These are phyloP conservation scores for Dillenia suffruticosa DNA, from an alignment of 164 flowering plant species.

Conservation along the genomic window DNA sequence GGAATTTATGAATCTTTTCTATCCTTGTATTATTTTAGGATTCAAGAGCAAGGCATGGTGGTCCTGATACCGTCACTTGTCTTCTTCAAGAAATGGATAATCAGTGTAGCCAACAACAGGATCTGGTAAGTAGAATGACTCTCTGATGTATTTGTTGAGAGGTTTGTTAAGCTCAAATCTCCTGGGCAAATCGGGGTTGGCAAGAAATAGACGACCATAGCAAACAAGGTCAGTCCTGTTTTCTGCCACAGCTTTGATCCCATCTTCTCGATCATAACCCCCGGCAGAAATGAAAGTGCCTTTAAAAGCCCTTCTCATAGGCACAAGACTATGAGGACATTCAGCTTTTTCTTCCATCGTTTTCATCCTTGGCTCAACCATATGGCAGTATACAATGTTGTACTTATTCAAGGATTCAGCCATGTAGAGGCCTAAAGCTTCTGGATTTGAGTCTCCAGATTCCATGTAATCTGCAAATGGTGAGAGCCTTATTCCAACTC, in stretches of 20 bases:
- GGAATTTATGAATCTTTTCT: no score
- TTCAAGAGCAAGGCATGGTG: no score
- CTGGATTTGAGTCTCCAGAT: constrained; percentile 3
- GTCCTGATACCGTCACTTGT: no score
- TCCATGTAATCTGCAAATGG: constrained; percentile 5
- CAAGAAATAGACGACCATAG: neutral
- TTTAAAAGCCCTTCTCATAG: constrained; percentile 4
- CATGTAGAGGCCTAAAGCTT: constrained; percentile 6
- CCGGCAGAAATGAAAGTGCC: constrained; percentile 3
- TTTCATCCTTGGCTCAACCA: neutral
- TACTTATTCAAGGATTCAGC: neutral
- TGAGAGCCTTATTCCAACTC: constrained; percentile 2
- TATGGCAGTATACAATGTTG: neutral
- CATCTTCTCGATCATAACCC: neutral
- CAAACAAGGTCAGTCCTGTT: no score
- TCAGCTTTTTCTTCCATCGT: neutral
- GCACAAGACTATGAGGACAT: neutral
- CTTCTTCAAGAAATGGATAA: no score
- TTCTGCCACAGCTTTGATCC: neutral
- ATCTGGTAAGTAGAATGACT: neutral
- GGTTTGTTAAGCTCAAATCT: neutral
- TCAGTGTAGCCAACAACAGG: constrained; percentile 1
- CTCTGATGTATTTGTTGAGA: constrained; percentile 1
- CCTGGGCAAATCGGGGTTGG: constrained; percentile 1
- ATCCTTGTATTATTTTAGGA: no score